Base-by-base conservation (phyloP, 2,329 filamentous ascomycete species). In the Alternaria hordeiaustralica region DNA sequence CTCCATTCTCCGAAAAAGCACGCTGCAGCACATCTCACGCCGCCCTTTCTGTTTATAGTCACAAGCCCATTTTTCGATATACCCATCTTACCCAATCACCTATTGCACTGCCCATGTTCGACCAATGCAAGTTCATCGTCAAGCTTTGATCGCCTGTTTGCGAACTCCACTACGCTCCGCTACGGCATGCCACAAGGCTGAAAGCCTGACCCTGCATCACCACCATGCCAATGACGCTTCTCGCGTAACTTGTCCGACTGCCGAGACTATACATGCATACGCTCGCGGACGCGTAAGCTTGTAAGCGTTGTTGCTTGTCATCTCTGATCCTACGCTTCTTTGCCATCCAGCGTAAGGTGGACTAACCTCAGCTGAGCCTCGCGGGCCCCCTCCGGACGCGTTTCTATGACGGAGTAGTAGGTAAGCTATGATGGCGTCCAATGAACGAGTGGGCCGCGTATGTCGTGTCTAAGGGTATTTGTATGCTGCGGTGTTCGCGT, bases 361-460 rank as follows among this genome's bases (percentile, higher is more conserved):
- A 55, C 50, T 51, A 43, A 33, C n/a, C 28, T 61, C 23, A 47
- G 25, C 54, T 61, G 46, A 67, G 49, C 54, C 45, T 46, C 30
- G 57, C 67, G 65, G 67, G 25, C 64, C 67, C 67, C 67, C 67
- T 66, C 65, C 67, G 65, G 65, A 60, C 51, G 43, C 18, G 18
- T 13, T 46, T 25, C 58, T 15, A 57, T 49, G 45, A 57, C 47
- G 60, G 21, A 55, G 18, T 43, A 23, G 15, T 10, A 18, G 11
- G 49, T 49, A 44, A 54, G 56, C 60, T 53, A 41, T 18, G 20
- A 57, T 21, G 44, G 47, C 50, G 55, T 50, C 58, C 28, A 58
- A 60, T 66, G 51, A 62, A 33, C 41, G 13, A 8, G 7, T 13
- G 45, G 65, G 65, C 58, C 63, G 65, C 65, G 65, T 62, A 43